A percentile compares a stretch with the other conserved stretches of the same genome.
Evolutionary conservation across 805 yeast genomes (phyloP).

Genomic region (Cyberlindnera mycetangii): DNA sequence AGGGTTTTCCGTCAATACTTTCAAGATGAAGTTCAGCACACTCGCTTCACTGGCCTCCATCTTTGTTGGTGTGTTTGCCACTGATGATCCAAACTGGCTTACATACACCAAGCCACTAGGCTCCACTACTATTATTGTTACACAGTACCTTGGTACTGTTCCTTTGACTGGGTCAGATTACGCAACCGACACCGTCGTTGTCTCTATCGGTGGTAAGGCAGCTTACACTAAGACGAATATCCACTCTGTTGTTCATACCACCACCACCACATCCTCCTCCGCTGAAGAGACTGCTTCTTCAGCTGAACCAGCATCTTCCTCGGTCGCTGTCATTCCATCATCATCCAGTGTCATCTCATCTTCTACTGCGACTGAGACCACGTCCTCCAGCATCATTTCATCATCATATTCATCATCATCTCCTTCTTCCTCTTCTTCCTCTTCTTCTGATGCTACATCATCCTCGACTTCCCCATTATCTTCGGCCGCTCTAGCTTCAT

Average conservation of each 20-base stretch:
- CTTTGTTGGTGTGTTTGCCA: neutral
- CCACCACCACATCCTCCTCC: neutral
- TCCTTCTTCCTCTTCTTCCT: neutral
- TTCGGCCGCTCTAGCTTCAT: no score
- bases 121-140: constrained; percentile 2
- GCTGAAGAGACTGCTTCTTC: no score
- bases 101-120: constrained; percentile 3
- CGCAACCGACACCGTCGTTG: constrained; percentile 1
- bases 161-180: neutral
- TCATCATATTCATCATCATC: no score
- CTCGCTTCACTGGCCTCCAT: neutral
- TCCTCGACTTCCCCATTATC: neutral
- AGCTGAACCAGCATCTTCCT: no score
- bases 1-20: no score
- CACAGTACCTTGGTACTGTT: constrained; percentile 1
- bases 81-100: neutral
- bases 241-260: neutral
- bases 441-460: neutral
- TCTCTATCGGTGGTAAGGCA: neutral
- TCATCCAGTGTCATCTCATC: no score
- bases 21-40: neutral
- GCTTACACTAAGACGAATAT: neutral
- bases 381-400: no score
- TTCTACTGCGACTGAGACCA: no score
- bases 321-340: no score